Evolutionary conservation across 768 basidiomycete genomes (phyloP).

Genomic region (Lanmaoa pseudosensibilis): DNA sequence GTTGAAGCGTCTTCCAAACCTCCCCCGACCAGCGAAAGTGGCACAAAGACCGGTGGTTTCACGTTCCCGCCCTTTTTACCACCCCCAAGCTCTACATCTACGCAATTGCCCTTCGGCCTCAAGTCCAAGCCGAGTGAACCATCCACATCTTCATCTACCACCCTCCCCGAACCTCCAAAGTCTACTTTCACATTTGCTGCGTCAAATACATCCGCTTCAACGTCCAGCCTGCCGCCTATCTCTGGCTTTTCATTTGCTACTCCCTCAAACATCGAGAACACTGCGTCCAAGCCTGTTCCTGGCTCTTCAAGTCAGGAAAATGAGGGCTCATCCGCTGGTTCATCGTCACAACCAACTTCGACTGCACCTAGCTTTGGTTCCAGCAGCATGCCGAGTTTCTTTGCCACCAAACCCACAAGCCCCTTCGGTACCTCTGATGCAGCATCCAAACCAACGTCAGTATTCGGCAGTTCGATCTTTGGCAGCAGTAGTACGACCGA

Average conservation of each 20-base stretch:
- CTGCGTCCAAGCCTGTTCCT: slow-evolving; percentile 2
- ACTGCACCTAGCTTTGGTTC: slow-evolving; percentile 18
- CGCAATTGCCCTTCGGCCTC: slow-evolving; percentile 14
- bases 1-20: slow-evolving; percentile 12
- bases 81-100: slow-evolving; percentile 12
- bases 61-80: slow-evolving; percentile 28
- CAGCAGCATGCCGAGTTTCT: slow-evolving; percentile 23
- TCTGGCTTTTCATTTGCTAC: slow-evolving; percentile 21
- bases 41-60: slow-evolving; percentile 22
- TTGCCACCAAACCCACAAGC: slow-evolving; percentile 20
- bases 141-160: slow-evolving; percentile 9
- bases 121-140: slow-evolving; percentile 22
- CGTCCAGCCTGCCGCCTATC: slow-evolving; percentile 6
- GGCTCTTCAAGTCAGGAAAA: slow-evolving; percentile 12
- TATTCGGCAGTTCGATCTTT: slow-evolving; percentile 29
- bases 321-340: slow-evolving; percentile 3
- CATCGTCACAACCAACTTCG: slow-evolving; percentile 12
- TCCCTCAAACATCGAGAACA: slow-evolving; percentile 9
- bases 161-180: slow-evolving; percentile 26
- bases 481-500: slow-evolving; percentile 18
- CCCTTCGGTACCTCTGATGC: slow-evolving; percentile 23
- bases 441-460: slow-evolving; percentile 22
- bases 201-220: slow-evolving; percentile 7
- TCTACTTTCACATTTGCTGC: slow-evolving; percentile 29
- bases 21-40: slow-evolving; percentile 18